A percentile compares a stretch with the other conserved stretches of the same genome.
Evolutionary conservation across 1,139 yeast species (phyloP).

Genomic region (Entelexis paramagnoliae): DNA sequence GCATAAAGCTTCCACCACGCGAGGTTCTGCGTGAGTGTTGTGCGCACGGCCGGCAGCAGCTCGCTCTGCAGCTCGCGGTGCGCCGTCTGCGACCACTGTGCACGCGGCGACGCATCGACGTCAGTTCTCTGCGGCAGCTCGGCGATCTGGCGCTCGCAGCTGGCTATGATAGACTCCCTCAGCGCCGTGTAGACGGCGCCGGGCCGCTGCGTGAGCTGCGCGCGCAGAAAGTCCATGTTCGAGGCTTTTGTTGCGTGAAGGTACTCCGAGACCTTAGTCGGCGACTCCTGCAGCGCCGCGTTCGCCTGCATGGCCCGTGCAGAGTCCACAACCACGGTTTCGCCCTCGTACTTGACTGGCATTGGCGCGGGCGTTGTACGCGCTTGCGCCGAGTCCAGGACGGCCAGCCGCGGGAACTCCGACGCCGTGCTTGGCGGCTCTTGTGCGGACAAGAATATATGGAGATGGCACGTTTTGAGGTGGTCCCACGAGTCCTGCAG

Average conservation of each 20-base stretch:
- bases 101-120: conserved; percentile 19
- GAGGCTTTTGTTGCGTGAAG: conserved; percentile 25
- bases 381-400: neutral
- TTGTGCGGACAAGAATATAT: conserved; percentile 10
- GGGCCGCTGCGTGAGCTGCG: conserved; percentile 23
- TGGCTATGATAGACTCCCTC: conserved; percentile 24
- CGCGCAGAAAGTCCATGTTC: conserved; percentile 25
- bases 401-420: neutral
- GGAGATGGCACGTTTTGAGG: conserved; percentile 28
- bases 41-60: conserved; percentile 26
- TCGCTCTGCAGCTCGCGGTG: conserved; percentile 34
- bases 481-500: conserved; percentile 30
- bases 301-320: conserved; percentile 27
- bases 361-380: conserved; percentile 3
- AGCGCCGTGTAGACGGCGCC: conserved; percentile 22
- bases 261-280: conserved; percentile 28
- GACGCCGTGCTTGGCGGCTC: neutral
- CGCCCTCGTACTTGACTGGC: conserved; percentile 13
- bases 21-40: conserved; percentile 23
- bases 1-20: conserved; percentile 36
- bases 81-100: conserved; percentile 32
- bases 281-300: conserved; percentile 27
- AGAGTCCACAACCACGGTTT: conserved; percentile 11
- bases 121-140: neutral
- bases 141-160: conserved; percentile 27